Evolutionary conservation across 345 rosid genomes (phyloP).

Genomic region (Lepidium aucheri): DNA sequence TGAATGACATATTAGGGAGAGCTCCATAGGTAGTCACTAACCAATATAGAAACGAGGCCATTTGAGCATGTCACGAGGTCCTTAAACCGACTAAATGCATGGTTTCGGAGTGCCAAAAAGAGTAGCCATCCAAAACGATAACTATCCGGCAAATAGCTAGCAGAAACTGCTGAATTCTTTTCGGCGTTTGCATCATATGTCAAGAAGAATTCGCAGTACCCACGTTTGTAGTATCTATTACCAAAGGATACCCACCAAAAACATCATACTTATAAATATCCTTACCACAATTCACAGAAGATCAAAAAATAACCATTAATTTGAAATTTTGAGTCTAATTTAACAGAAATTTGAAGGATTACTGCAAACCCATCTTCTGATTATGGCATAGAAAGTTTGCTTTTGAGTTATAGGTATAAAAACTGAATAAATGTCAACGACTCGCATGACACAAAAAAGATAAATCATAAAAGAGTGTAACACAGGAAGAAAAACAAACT

Average conservation of each 20-base stretch:
- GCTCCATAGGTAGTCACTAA: slow-evolving; percentile 32
- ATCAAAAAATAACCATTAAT: neutral
- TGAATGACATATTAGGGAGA: neutral
- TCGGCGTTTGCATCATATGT: slow-evolving; percentile 42
- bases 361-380: neutral
- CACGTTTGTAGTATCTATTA: slow-evolving; percentile 68
- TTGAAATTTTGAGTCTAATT: neutral
- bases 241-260: slow-evolving; percentile 25
- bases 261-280: neutral
- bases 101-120: slow-evolving; percentile 83
- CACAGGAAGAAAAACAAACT: slow-evolving; percentile 10
- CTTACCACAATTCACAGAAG: neutral
- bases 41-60: slow-evolving; percentile 86
- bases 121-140: slow-evolving; percentile 93
- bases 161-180: slow-evolving; percentile 33
- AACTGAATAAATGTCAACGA: neutral
- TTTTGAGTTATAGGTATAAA: neutral
- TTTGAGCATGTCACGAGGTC: slow-evolving; percentile 84
- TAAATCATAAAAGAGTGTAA: neutral
- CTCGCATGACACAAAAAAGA: neutral
- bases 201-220: slow-evolving; percentile 64
- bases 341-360: neutral
- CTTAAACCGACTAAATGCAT: slow-evolving; percentile 73
- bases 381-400: neutral
- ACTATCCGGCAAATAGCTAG: slow-evolving; percentile 39